phyloP scores from a whole-genome alignment of 495 filamentous ascomycete genomes.

The Hypomontagnella monticulosa region DNA sequence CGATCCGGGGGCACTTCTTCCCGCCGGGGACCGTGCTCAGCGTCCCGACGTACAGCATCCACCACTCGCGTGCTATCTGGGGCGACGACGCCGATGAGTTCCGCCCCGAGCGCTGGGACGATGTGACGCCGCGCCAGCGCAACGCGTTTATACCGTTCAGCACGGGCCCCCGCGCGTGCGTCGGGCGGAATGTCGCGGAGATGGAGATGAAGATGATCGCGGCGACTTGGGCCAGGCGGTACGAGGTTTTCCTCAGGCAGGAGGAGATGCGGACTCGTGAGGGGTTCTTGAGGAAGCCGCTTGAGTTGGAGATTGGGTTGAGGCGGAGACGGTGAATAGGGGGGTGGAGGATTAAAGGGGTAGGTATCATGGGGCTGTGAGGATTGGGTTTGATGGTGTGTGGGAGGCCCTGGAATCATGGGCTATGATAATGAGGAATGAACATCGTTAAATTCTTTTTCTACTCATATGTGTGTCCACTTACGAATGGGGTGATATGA shows the following conservation, averaged over 20 bases:
- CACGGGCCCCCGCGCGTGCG: constrained; percentile 70
- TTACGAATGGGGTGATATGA: no score
- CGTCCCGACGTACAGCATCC: constrained; percentile 88
- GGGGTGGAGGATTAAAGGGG: neutral
- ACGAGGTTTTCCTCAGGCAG: constrained; percentile 77
- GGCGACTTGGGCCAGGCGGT: constrained; percentile 77
- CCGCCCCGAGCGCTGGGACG: constrained; percentile 78
- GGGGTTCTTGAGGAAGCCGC: constrained; percentile 89
- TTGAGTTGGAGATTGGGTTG: constrained; percentile 77
- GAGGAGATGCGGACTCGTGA: constrained; percentile 79
- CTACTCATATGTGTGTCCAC: no score
- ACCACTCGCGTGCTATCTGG: constrained; percentile 86
- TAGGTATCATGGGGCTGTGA: neutral
- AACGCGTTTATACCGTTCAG: constrained; percentile 86
- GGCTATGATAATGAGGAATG: no score
- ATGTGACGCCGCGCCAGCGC: constrained; percentile 72
- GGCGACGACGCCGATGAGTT: constrained; percentile 82
- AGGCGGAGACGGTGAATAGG: constrained; percentile 11
- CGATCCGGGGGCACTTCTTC: constrained; percentile 69
- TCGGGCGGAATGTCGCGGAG: constrained; percentile 72
- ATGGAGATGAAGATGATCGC: constrained; percentile 91
- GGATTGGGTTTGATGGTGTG: neutral
- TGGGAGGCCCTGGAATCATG: no score
- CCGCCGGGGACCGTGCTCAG: constrained; percentile 78
- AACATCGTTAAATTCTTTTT: no score